These are phyloP conservation scores for Pigoraptor vietnamica DNA, from an alignment of 78 protist species.

Conservation along the genomic window DNA sequence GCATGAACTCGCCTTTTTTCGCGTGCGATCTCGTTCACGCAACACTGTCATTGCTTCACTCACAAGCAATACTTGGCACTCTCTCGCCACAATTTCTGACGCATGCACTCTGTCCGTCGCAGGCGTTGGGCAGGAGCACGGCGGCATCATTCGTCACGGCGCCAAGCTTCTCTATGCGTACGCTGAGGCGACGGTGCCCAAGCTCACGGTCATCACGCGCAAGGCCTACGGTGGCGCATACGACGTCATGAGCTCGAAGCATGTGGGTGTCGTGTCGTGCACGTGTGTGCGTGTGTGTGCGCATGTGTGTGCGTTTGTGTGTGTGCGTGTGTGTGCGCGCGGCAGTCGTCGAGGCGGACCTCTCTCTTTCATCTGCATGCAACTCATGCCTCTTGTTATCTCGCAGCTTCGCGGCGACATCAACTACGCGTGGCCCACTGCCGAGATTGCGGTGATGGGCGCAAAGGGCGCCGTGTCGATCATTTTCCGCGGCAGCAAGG, in stretches of 20 bases:
- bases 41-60: too few relatives aligned
- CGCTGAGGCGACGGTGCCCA: constrained; percentile 98
- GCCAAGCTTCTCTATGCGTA: constrained; percentile 97
- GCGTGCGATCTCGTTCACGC: too few relatives aligned
- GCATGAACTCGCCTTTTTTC: not conserved
- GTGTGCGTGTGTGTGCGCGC: too few relatives aligned
- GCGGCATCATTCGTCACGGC: constrained; percentile 97
- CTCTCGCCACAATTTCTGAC: too few relatives aligned
- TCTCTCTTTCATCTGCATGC: too few relatives aligned
- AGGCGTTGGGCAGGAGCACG: constrained; percentile 75
- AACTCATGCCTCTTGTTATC: too few relatives aligned
- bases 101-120: not conserved
- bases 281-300: too few relatives aligned
- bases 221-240: constrained; percentile 98
- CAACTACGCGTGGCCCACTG: constrained; percentile 98
- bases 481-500: constrained; percentile 69
- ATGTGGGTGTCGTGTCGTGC: too few relatives aligned
- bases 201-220: constrained; percentile 95
- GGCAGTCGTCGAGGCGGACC: too few relatives aligned
- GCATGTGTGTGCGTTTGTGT: too few relatives aligned
- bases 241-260: constrained; percentile 87
- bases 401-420: constrained; percentile 94
- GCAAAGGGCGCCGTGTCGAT: constrained; percentile 97
- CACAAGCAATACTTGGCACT: too few relatives aligned
- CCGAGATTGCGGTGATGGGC: constrained; percentile 99